A percentile compares a stretch with the other conserved stretches of the same genome.
phyloP scores from a whole-genome alignment of 2,329 filamentous ascomycete genomes.

The Fusarium gaditjirri region DNA sequence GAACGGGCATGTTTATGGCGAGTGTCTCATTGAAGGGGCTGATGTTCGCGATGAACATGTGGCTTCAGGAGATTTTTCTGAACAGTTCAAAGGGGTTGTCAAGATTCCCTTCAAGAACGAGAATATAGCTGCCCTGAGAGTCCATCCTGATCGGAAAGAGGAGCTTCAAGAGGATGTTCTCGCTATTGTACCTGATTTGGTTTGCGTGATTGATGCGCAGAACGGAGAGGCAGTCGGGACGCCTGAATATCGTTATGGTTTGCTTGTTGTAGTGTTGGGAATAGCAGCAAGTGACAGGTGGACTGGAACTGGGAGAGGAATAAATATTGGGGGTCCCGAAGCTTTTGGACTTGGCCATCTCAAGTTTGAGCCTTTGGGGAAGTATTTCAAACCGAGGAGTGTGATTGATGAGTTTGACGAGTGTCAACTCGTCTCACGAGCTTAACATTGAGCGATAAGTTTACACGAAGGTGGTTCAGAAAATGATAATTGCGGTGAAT shows the following conservation, averaged over 20 bases:
- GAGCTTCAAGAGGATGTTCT: constrained; percentile 57
- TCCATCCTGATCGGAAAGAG: constrained; percentile 46
- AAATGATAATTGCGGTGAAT: background rate
- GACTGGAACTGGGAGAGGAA: constrained; percentile 57
- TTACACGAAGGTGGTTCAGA: background rate
- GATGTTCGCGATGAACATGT: constrained; percentile 51
- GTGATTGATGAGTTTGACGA: constrained; percentile 62
- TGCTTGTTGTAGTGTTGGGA: constrained; percentile 61
- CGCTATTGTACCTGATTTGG: constrained; percentile 66
- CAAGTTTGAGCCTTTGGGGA: constrained; percentile 59
- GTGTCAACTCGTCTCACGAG: background rate
- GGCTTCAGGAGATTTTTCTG: background rate
- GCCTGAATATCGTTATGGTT: constrained; percentile 65
- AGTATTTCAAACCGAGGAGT: constrained; percentile 60
- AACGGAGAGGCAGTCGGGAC: constrained; percentile 67
- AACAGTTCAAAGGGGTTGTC: constrained; percentile 58
- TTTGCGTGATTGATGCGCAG: constrained; percentile 65
- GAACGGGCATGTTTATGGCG: constrained; percentile 69
- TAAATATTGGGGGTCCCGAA: constrained; percentile 61
- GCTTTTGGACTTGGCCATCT: constrained; percentile 61
- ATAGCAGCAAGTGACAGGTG: constrained; percentile 58
- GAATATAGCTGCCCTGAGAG: constrained; percentile 69
- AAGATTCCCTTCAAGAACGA: constrained; percentile 80
- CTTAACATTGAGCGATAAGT: background rate
- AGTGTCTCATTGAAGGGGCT: constrained; percentile 64